Conservation (phyloP, 805 yeast species). For the Candida parachauliodes region DNA sequence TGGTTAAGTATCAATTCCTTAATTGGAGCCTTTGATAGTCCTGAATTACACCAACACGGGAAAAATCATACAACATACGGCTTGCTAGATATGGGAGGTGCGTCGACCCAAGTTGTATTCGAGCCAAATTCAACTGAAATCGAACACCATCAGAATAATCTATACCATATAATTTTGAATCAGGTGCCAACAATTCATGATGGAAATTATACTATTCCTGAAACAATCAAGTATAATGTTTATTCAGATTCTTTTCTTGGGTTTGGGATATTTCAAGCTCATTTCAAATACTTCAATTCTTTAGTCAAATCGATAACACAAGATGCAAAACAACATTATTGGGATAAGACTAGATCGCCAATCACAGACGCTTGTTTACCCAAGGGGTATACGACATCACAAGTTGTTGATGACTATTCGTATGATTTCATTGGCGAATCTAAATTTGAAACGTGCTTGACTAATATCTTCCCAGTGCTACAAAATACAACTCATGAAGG, state of each 20-base stretch:
- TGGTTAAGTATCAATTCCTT: slow-evolving; percentile 64
- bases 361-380: slow-evolving; percentile 59
- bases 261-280: slow-evolving; percentile 58
- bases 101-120: slow-evolving; percentile 62
- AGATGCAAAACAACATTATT: slow-evolving; percentile 13
- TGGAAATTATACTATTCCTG: neutral
- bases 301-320: slow-evolving; percentile 24
- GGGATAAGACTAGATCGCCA: slow-evolving; percentile 22
- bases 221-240: slow-evolving; percentile 33
- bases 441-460: slow-evolving; percentile 46
- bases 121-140: slow-evolving; percentile 50
- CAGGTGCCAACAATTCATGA: slow-evolving; percentile 26
- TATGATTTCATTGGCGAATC: slow-evolving; percentile 50
- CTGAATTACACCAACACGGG: slow-evolving; percentile 37
- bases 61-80: slow-evolving; percentile 51
- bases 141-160: slow-evolving; percentile 41
- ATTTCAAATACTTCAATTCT: slow-evolving; percentile 39
- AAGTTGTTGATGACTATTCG: slow-evolving; percentile 20
- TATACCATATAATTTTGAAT: slow-evolving; percentile 44
- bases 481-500: slow-evolving; percentile 27
- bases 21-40: slow-evolving; percentile 42
- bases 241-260: slow-evolving; percentile 59
- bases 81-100: slow-evolving; percentile 61
- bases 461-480: slow-evolving; percentile 45
- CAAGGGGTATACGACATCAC: slow-evolving; percentile 31